Conservation (phyloP, 2,329 filamentous ascomycete species). For the Neonectria magnoliae region DNA sequence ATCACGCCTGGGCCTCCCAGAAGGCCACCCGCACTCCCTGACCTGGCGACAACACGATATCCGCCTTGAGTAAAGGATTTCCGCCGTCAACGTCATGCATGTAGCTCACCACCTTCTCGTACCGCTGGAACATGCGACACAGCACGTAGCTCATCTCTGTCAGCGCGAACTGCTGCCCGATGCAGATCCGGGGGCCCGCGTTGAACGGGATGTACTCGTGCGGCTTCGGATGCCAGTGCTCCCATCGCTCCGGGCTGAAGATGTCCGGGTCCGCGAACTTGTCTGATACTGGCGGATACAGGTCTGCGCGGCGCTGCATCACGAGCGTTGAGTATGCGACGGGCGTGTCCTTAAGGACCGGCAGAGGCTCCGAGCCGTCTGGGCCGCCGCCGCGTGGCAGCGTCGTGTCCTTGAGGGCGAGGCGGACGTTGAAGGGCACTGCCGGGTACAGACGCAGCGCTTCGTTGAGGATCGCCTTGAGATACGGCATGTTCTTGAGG, state of each 20-base stretch:
- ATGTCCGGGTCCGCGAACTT: slow-evolving; percentile 57
- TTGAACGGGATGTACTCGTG: slow-evolving; percentile 83
- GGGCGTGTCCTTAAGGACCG: slow-evolving; percentile 71
- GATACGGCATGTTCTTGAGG: slow-evolving; percentile 88
- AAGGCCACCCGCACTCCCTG: slow-evolving; percentile 68
- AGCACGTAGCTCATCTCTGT: slow-evolving; percentile 81
- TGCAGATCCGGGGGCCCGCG: slow-evolving; percentile 77
- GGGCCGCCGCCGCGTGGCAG: slow-evolving; percentile 77
- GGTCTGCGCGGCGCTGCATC: slow-evolving; percentile 76
- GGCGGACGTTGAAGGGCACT: slow-evolving; percentile 82
- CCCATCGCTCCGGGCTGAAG: slow-evolving; percentile 77
- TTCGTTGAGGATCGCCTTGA: slow-evolving; percentile 79
- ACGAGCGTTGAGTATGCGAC: slow-evolving; percentile 74
- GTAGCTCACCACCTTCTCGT: slow-evolving; percentile 68
- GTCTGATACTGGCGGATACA: slow-evolving; percentile 64
- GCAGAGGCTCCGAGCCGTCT: slow-evolving; percentile 69
- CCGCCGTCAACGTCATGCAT: slow-evolving; percentile 67
- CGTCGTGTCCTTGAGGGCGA: slow-evolving; percentile 77
- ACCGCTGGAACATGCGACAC: slow-evolving; percentile 77
- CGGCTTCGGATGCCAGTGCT: slow-evolving; percentile 67
- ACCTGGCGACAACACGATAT: slow-evolving; percentile 69
- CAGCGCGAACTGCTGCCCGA: slow-evolving; percentile 84
- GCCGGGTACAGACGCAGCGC: slow-evolving; percentile 80
- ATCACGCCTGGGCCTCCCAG: slow-evolving; percentile 55
- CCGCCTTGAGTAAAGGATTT: slow-evolving; percentile 63